A percentile compares a stretch with the other conserved stretches of the same genome.
phyloP scores from a whole-genome alignment of 1,284 basidiomycete genomes.

The Psilocybe mexicana region DNA sequence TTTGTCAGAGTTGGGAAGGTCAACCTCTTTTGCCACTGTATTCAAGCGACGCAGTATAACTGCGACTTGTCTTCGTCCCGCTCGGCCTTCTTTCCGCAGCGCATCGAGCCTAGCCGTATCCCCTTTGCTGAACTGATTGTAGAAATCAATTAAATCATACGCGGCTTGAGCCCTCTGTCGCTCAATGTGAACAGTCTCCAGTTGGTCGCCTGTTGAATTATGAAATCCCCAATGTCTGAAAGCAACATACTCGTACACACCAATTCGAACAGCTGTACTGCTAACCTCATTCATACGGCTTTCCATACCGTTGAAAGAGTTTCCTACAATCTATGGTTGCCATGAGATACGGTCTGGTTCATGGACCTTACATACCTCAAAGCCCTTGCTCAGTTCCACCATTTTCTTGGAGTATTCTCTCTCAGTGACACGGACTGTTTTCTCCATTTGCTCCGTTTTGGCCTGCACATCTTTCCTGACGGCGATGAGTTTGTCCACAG shows the following conservation, averaged over 20 bases:
- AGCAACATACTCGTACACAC: conserved; percentile 38
- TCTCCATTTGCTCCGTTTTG: conserved; percentile 90
- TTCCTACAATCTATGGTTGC: conserved; percentile 67
- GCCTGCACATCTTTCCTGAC: conserved; percentile 87
- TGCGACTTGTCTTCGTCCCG: conserved; percentile 88
- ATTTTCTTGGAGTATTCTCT: conserved; percentile 94
- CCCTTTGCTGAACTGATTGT: conserved; percentile 88
- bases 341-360: conserved; percentile 2
- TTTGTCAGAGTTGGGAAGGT: conserved; percentile 79
- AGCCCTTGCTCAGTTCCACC: conserved; percentile 88
- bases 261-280: conserved; percentile 92
- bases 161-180: conserved; percentile 93
- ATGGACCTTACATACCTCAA: conserved; percentile 62
- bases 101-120: conserved; percentile 80
- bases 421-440: conserved; percentile 87
- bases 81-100: conserved; percentile 84
- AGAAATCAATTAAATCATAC: conserved; percentile 93
- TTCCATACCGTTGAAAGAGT: conserved; percentile 85
- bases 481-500: conserved; percentile 84
- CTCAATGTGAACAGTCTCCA: conserved; percentile 93
- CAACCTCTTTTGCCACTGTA: conserved; percentile 91
- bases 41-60: conserved; percentile 86
- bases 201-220: conserved; percentile 72
- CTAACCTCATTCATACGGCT: conserved; percentile 92
- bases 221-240: neutral